A percentile compares a stretch with the other conserved stretches of the same genome.
Conservation (phyloP, 352 stramenopile genomes). For the Globisporangium polare region DNA sequence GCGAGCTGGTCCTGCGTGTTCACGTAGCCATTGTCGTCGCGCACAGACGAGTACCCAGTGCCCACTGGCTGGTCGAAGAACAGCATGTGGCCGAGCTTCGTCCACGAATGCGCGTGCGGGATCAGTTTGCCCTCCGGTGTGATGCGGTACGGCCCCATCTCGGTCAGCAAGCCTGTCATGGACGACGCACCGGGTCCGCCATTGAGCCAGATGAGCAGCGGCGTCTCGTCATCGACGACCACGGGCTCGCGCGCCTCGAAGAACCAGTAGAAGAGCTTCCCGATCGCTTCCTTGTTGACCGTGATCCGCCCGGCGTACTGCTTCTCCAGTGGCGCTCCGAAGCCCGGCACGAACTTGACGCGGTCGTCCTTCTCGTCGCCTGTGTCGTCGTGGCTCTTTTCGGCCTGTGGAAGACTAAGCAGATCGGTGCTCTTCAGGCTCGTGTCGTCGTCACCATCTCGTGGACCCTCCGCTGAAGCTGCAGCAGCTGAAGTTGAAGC, state of each 20-base stretch:
- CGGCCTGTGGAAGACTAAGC: conserved; percentile 2
- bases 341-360: conserved; percentile 63
- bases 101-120: conserved; percentile 67
- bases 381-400: conserved; percentile 1
- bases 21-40: conserved; percentile 68
- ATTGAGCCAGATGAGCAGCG: conserved; percentile 80
- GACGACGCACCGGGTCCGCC: conserved; percentile 72
- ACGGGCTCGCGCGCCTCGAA: conserved; percentile 58
- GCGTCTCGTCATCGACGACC: conserved; percentile 44
- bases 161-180: conserved; percentile 72
- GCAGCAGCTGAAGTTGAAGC: conserved; percentile 10
- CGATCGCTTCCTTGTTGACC: conserved; percentile 49
- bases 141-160: conserved; percentile 80
- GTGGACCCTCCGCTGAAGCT: neutral
- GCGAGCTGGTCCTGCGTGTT: conserved; percentile 64
- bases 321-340: conserved; percentile 61
- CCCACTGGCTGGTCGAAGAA: conserved; percentile 84
- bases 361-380: conserved; percentile 24
- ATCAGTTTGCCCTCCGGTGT: conserved; percentile 62
- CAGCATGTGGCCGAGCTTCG: conserved; percentile 74
- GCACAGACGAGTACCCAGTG: conserved; percentile 72
- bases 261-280: conserved; percentile 86
- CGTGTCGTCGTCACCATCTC: neutral
- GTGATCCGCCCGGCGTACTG: conserved; percentile 72
- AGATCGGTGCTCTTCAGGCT: conserved; percentile 9